Evolutionary conservation across 768 basidiomycete species (phyloP).

Genomic region (Lactarius quietus): DNA sequence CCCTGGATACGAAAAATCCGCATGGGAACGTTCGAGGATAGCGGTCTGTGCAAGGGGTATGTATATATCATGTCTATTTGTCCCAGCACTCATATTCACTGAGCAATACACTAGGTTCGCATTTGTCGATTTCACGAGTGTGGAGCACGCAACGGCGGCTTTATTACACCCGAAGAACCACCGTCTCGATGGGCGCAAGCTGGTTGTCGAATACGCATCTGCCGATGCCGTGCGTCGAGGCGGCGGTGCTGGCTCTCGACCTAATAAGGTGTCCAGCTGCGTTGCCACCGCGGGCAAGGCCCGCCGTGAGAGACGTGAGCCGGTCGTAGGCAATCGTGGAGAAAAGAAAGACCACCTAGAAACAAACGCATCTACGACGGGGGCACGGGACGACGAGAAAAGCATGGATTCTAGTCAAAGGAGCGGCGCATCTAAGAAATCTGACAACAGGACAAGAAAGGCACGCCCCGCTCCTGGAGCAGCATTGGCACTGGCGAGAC

Average conservation of each 20-base stretch:
- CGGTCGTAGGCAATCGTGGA: neutral
- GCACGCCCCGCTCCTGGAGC: conserved; percentile 70
- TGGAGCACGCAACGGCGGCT: conserved; percentile 74
- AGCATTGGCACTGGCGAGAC: conserved; percentile 69
- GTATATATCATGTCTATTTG: neutral
- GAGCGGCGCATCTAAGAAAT: neutral
- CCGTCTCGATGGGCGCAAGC: conserved; percentile 73
- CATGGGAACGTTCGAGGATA: conserved; percentile 96
- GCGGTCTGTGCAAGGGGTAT: conserved; percentile 93
- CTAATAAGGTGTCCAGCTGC: conserved; percentile 1
- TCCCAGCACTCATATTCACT: neutral
- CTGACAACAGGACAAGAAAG: neutral
- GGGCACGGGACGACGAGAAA: conserved; percentile 1
- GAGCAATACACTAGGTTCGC: conserved; percentile 75
- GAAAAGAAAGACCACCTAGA: neutral
- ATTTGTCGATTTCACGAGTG: conserved; percentile 85
- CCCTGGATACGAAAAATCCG: conserved; percentile 77
- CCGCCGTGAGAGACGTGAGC: neutral
- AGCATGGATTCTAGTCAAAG: neutral
- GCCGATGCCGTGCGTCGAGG: conserved; percentile 85
- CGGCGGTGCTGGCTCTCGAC: conserved; percentile 34
- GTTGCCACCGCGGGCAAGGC: neutral
- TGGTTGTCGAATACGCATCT: conserved; percentile 88
- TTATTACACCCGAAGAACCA: conserved; percentile 85
- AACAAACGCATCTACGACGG: neutral